phyloP scores from a whole-genome alignment of 257 asterid genomes.

The Solanum pimpinellifolium region DNA sequence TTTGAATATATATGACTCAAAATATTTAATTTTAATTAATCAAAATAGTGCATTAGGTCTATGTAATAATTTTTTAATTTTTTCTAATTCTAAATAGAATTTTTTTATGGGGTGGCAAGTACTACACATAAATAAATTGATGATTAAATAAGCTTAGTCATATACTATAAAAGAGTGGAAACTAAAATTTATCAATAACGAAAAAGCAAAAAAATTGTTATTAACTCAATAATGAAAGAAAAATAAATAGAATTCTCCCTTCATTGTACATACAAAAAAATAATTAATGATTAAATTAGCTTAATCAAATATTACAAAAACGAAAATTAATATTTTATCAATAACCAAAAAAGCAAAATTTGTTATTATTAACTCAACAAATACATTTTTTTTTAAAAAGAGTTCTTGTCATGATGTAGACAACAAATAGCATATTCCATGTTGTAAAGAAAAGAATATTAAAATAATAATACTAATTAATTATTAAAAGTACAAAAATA shows the following conservation, averaged over 20 bases:
- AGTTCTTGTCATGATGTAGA: background rate
- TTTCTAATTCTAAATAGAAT: too few relatives aligned
- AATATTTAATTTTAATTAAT: background rate
- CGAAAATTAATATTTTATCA: background rate
- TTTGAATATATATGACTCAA: too few relatives aligned
- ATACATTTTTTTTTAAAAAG: background rate
- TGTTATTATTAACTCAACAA: background rate
- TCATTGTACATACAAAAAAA: too few relatives aligned
- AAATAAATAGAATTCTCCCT: too few relatives aligned
- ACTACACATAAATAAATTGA: too few relatives aligned
- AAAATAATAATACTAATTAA: background rate
- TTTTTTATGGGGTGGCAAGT: too few relatives aligned
- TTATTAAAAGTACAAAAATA: background rate
- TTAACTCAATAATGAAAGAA: too few relatives aligned
- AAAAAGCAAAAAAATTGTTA: background rate
- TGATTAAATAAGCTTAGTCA: background rate
- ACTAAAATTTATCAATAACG: background rate
- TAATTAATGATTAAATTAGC: background rate
- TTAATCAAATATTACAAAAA: background rate
- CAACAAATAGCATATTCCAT: background rate
- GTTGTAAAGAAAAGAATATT: background rate
- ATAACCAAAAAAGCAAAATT: background rate
- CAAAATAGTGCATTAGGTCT: background rate
- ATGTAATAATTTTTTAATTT: background rate
- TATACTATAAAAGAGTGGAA: background rate